These are phyloP conservation scores for Mycena sp. DNA, from an alignment of 1,284 basidiomycete genomes.

Conservation along the genomic window DNA sequence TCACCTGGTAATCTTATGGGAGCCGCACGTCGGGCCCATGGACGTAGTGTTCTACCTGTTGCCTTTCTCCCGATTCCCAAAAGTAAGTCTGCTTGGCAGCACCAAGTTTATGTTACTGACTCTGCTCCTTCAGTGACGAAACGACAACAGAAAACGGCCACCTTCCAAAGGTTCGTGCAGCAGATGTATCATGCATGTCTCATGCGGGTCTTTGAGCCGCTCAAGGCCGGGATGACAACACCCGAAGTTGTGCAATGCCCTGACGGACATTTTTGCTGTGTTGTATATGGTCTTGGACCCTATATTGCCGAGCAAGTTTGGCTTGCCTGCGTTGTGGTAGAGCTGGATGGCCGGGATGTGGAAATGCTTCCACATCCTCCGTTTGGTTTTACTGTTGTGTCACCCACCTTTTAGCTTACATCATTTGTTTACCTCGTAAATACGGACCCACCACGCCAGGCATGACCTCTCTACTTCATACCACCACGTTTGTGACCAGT, in stretches of 20 bases:
- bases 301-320: constrained; percentile 17
- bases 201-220: neutral
- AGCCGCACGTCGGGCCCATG: neutral
- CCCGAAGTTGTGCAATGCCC: too few relatives aligned
- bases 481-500: too few relatives aligned
- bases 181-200: too few relatives aligned
- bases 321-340: constrained; percentile 8
- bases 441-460: too few relatives aligned
- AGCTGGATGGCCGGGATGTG: too few relatives aligned
- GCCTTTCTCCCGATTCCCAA: neutral
- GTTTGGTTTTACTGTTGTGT: too few relatives aligned
- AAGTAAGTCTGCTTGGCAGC: neutral
- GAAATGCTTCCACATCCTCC: too few relatives aligned
- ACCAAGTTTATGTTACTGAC: neutral
- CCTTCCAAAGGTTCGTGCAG: neutral
- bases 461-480: too few relatives aligned
- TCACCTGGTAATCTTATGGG: neutral
- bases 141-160: neutral
- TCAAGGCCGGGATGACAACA: neutral
- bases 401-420: too few relatives aligned
- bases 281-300: neutral
- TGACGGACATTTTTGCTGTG: neutral
- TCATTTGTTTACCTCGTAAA: too few relatives aligned
- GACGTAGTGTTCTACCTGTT: neutral
- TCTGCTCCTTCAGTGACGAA: neutral